phyloP scores from a whole-genome alignment of 495 filamentous ascomycete species.

The Bacidia rubella region DNA sequence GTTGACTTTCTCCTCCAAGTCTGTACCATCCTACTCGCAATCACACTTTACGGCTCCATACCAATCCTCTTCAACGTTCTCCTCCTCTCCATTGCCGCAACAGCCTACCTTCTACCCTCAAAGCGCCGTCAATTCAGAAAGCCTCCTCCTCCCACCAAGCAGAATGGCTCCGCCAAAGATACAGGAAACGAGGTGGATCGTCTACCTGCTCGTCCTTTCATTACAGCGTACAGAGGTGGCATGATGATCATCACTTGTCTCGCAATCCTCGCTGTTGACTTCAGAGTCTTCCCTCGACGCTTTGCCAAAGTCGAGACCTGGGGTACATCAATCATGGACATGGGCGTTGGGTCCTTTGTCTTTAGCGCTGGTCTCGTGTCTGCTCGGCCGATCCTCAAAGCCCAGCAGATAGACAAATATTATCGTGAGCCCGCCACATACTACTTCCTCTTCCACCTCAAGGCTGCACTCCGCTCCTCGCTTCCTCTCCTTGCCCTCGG shows the following conservation, averaged over 20 bases:
- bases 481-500: conserved; percentile 73
- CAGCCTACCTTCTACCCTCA: conserved; percentile 41
- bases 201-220: conserved; percentile 73
- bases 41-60: conserved; percentile 67
- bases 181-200: conserved; percentile 25
- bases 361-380: conserved; percentile 91
- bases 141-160: conserved; percentile 31
- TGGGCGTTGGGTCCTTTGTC: conserved; percentile 95
- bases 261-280: conserved; percentile 95
- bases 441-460: conserved; percentile 32
- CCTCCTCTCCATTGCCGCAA: conserved; percentile 53
- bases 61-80: conserved; percentile 65
- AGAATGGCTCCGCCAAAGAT: conserved; percentile 15
- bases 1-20: conserved; percentile 84
- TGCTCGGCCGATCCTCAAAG: conserved; percentile 71
- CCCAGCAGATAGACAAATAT: no score
- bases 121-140: conserved; percentile 43
- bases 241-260: conserved; percentile 92
- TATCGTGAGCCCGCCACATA: no score
- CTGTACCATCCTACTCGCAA: conserved; percentile 64
- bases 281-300: conserved; percentile 77
- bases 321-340: conserved; percentile 96
- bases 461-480: conserved; percentile 60
- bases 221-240: conserved; percentile 76
- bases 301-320: conserved; percentile 97